A percentile compares a stretch with the other conserved stretches of the same genome.
These are phyloP conservation scores for Baffinella frigidus DNA, from an alignment of 208 protist species.

Conservation along the genomic window DNA sequence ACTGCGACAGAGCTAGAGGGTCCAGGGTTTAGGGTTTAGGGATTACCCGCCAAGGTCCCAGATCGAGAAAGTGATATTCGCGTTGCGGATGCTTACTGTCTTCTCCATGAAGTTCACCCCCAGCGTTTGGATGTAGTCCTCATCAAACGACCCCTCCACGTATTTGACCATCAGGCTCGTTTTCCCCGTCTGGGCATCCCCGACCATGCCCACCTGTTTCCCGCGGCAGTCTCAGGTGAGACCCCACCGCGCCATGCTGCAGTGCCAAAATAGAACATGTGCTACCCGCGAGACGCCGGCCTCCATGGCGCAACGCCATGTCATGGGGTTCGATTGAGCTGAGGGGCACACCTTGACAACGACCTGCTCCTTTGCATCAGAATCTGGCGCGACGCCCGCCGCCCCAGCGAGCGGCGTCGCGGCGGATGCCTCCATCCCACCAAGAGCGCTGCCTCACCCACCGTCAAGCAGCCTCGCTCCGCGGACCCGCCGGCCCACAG, in stretches of 20 bases:
- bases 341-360: neutral
- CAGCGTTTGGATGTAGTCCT: conserved; percentile 82
- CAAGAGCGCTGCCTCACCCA: too few species aligned
- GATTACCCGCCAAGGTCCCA: conserved; percentile 88
- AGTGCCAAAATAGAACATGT: neutral
- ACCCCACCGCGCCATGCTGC: too few species aligned
- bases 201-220: conserved; percentile 83
- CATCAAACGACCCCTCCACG: conserved; percentile 80
- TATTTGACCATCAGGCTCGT: conserved; percentile 85
- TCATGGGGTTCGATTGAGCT: too few species aligned
- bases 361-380: neutral
- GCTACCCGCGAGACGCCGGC: neutral
- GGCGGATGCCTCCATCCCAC: too few species aligned
- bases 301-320: neutral
- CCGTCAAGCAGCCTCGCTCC: too few species aligned
- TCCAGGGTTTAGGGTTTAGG: too few species aligned
- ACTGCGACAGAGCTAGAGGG: too few species aligned
- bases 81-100: conserved; percentile 77
- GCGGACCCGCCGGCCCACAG: too few species aligned
- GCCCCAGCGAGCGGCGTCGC: too few species aligned
- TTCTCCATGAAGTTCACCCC: conserved; percentile 90
- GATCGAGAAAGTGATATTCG: conserved; percentile 82
- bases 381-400: too few species aligned
- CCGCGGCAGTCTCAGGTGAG: too few species aligned
- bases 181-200: conserved; percentile 78